A percentile compares a stretch with the other conserved stretches of the same genome.
phyloP scores from a whole-genome alignment of 1,284 basidiomycete genomes.

The Boletus semigastroideus region DNA sequence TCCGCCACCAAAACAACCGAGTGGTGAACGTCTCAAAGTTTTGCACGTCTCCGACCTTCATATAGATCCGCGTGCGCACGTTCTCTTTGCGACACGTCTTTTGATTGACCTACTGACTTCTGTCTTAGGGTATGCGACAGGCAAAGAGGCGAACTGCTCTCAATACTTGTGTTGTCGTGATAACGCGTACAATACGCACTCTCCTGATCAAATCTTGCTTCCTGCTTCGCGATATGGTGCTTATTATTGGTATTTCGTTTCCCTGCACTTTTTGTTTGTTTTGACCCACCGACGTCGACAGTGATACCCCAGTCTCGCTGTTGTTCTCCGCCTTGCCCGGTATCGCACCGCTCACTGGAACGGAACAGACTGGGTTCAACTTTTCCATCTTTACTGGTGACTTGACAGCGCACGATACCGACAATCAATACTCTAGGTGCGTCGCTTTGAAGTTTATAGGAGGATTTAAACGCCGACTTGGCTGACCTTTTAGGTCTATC shows the following conservation, averaged over 20 bases:
- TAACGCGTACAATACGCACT: conserved; percentile 49
- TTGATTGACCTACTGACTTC: background rate
- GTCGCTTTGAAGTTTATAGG: background rate
- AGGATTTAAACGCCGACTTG: background rate
- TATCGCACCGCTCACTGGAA: conserved; percentile 43
- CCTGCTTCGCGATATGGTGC: conserved; percentile 66
- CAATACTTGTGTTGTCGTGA: conserved; percentile 65
- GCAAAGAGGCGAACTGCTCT: conserved; percentile 71
- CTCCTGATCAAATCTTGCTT: conserved; percentile 47
- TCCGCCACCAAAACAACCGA: conserved; percentile 50
- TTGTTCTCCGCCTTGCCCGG: conserved; percentile 60
- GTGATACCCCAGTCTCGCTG: conserved; percentile 68
- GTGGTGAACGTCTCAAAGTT: conserved; percentile 66
- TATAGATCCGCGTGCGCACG: conserved; percentile 61
- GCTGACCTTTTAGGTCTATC: conserved; percentile 24
- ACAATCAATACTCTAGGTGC: conserved; percentile 62
- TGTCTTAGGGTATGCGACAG: conserved; percentile 55
- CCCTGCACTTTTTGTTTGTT: background rate
- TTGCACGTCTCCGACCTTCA: conserved; percentile 77
- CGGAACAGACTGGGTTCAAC: conserved; percentile 54
- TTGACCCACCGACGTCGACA: conserved; percentile 26
- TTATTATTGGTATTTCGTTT: conserved; percentile 50
- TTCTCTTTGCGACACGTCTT: background rate
- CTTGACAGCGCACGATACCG: conserved; percentile 68
- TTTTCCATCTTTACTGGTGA: conserved; percentile 77